Conservation (phyloP, 2,329 filamentous ascomycete genomes). For the Colletotrichum shisoi region DNA sequence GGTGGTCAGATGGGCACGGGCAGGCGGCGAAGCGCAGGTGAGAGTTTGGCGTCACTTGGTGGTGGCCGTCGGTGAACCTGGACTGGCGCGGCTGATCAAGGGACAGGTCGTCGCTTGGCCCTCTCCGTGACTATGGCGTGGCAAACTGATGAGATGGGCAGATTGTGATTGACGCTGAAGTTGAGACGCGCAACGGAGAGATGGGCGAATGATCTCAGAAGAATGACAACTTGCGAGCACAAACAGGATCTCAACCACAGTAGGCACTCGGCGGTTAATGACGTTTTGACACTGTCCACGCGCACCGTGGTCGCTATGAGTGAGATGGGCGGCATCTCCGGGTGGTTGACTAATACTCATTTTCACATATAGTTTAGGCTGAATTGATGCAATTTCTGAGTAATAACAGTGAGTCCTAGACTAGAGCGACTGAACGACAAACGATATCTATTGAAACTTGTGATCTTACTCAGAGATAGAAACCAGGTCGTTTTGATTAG, state of each 20-base stretch:
- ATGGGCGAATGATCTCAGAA: not conserved
- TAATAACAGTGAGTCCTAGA: too few relatives aligned
- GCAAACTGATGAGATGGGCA: not conserved
- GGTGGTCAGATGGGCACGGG: conserved; percentile 7
- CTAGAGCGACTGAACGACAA: too few relatives aligned
- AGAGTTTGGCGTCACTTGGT: not conserved
- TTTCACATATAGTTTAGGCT: too few relatives aligned
- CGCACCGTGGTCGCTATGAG: conserved; percentile 22
- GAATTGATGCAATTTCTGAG: too few relatives aligned
- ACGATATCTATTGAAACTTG: too few relatives aligned
- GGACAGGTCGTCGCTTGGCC: not conserved
- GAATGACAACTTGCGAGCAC: not conserved
- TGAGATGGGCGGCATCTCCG: not conserved
- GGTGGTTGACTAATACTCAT: too few relatives aligned
- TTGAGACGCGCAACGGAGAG: not conserved
- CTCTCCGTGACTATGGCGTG: not conserved
- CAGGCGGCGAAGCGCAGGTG: conserved; percentile 1
- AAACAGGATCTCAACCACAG: conserved; percentile 1
- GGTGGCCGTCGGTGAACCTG: not conserved
- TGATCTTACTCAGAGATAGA: too few relatives aligned
- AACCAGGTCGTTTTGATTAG: too few relatives aligned
- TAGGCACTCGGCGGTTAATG: not conserved
- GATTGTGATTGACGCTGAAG: not conserved
- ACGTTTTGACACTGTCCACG: conserved; percentile 6
- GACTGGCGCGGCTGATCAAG: not conserved